phyloP scores from a whole-genome alignment of 371 early-diverging fungal species.

The Lichtheimia ramosa region DNA sequence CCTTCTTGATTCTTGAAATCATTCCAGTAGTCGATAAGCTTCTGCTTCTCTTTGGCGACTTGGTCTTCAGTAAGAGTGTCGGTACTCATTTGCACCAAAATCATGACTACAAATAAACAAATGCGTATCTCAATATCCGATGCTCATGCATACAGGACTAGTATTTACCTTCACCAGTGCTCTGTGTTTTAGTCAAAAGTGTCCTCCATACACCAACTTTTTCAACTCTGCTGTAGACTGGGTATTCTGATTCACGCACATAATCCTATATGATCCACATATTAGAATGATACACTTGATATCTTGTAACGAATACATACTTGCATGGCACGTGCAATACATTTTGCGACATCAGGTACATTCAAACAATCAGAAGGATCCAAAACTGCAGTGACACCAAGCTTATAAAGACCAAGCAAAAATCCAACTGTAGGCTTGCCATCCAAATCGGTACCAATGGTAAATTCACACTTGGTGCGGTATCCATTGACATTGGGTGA shows the following conservation, averaged over 20 bases:
- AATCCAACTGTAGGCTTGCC: slow-evolving; percentile 73
- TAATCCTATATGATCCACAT: slow-evolving; percentile 32
- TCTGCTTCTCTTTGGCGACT: slow-evolving; percentile 38
- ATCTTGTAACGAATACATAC: slow-evolving; percentile 4
- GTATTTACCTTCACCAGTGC: slow-evolving; percentile 26
- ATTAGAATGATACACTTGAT: too few species aligned
- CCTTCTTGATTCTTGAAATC: slow-evolving; percentile 2
- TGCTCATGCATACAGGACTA: neutral
- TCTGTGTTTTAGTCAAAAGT: slow-evolving; percentile 60
- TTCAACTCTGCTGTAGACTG: slow-evolving; percentile 59
- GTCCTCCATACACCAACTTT: slow-evolving; percentile 72
- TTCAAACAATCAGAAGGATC: slow-evolving; percentile 50
- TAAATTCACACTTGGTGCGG: slow-evolving; percentile 84
- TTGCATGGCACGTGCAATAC: slow-evolving; percentile 54
- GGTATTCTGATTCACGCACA: slow-evolving; percentile 42
- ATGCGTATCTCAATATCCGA: neutral
- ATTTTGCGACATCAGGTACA: slow-evolving; percentile 56
- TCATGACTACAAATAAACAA: slow-evolving; percentile 45
- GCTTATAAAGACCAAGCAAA: slow-evolving; percentile 62
- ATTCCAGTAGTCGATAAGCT: slow-evolving; percentile 34
- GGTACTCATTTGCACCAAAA: slow-evolving; percentile 63
- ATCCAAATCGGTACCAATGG: slow-evolving; percentile 65
- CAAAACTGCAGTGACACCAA: slow-evolving; percentile 60
- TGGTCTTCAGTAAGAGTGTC: slow-evolving; percentile 40
- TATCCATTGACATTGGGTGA: slow-evolving; percentile 72